phyloP scores from a whole-genome alignment of 805 yeast genomes.

The Yarrowia sp. region DNA sequence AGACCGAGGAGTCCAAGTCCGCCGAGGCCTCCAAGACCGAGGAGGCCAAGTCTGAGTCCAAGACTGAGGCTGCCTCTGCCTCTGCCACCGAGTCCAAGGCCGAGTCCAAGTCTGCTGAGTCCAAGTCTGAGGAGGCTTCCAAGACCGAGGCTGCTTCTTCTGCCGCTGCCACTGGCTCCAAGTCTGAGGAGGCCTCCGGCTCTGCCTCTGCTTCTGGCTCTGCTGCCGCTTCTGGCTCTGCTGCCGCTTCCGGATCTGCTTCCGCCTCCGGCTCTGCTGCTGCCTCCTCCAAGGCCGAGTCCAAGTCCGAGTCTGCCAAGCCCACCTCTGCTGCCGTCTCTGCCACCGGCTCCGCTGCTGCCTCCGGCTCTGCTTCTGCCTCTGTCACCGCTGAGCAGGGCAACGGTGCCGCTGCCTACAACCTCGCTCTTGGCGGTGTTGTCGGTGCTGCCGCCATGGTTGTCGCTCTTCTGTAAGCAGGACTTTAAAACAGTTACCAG shows the following conservation, averaged over 20 bases:
- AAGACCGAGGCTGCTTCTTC: constrained; percentile 4
- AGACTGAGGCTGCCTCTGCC: not conserved
- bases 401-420: constrained; percentile 32
- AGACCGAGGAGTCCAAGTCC: not conserved
- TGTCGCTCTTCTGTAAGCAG: constrained; percentile 36
- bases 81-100: constrained; percentile 12
- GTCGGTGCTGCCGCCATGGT: constrained; percentile 39
- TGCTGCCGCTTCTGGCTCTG: not conserved
- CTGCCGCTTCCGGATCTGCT: not conserved
- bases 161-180: not conserved
- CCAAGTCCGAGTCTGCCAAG: too few species aligned
- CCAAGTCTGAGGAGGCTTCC: not conserved
- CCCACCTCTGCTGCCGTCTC: not conserved
- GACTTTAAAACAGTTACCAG: constrained; percentile 3
- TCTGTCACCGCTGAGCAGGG: constrained; percentile 18
- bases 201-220: not conserved
- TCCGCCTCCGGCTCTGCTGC: constrained; percentile 18
- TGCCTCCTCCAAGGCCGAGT: not conserved
- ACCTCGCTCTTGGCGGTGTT: constrained; percentile 36
- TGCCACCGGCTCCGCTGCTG: constrained; percentile 12
- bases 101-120: constrained; percentile 16
- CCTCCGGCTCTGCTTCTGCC: constrained; percentile 23
- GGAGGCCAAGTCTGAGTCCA: not conserved
- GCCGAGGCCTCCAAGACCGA: constrained; percentile 14
- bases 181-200: constrained; percentile 16